These are phyloP conservation scores for Lachancea sp. DNA, from an alignment of 805 yeast species.

Conservation along the genomic window DNA sequence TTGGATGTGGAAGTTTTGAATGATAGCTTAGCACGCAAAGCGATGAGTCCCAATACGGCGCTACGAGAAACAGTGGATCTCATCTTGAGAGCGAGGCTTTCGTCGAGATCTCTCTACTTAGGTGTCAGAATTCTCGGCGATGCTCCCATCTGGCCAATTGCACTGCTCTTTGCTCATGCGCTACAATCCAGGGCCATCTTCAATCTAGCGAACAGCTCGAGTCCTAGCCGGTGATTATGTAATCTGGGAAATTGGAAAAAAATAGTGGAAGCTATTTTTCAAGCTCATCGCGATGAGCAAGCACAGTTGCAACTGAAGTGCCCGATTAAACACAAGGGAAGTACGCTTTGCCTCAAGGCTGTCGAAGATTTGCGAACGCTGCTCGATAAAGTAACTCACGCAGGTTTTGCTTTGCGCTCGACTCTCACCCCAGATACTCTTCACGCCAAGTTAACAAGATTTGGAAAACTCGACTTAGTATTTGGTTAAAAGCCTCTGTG, in stretches of 20 bases:
- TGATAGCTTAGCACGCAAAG: slow-evolving; percentile 44
- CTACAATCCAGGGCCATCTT: slow-evolving; percentile 55
- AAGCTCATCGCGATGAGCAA: neutral
- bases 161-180: slow-evolving; percentile 73
- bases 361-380: too few relatives aligned
- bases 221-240: neutral
- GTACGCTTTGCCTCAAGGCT: too few relatives aligned
- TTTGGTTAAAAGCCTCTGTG: neutral
- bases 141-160: slow-evolving; percentile 84
- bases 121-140: slow-evolving; percentile 76
- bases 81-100: slow-evolving; percentile 44
- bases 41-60: slow-evolving; percentile 41
- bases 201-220: slow-evolving; percentile 16
- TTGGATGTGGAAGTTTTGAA: slow-evolving; percentile 41
- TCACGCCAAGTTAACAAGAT: neutral
- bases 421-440: too few relatives aligned
- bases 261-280: neutral
- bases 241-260: neutral
- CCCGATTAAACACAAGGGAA: neutral
- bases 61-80: slow-evolving; percentile 41
- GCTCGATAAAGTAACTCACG: neutral
- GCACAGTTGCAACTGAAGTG: neutral
- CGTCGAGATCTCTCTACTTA: slow-evolving; percentile 52
- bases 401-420: neutral
- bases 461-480: neutral